These are phyloP conservation scores for Ceratocystiopsis minuta DNA, from an alignment of 2,329 filamentous ascomycete species.

Conservation along the genomic window DNA sequence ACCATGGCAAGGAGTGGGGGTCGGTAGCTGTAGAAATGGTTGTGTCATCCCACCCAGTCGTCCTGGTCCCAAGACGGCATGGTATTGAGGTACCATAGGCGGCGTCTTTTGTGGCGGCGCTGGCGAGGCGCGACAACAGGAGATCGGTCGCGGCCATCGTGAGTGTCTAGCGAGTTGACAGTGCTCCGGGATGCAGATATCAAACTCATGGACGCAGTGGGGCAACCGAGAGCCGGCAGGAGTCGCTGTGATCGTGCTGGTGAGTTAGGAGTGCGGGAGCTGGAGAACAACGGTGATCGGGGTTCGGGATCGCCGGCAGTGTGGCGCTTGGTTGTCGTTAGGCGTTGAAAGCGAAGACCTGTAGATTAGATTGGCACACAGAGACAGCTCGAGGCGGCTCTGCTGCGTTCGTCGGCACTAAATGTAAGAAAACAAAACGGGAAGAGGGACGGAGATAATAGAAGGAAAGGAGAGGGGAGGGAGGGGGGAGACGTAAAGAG, in stretches of 20 bases:
- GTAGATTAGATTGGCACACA: neutral
- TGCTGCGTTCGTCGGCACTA: neutral
- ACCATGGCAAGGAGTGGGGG: slow-evolving; percentile 10
- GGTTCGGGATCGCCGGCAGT: no score
- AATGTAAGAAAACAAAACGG: neutral
- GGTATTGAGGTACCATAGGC: slow-evolving; percentile 19
- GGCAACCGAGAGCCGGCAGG: slow-evolving; percentile 6
- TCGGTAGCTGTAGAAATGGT: no score
- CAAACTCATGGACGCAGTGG: slow-evolving; percentile 34
- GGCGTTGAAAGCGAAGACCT: no score
- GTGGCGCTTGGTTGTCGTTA: no score
- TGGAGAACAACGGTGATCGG: no score
- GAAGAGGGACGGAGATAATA: neutral
- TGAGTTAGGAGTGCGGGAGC: no score
- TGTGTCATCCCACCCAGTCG: slow-evolving; percentile 20
- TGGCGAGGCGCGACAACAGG: slow-evolving; percentile 22
- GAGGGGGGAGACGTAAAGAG: neutral
- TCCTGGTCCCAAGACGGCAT: slow-evolving; percentile 16
- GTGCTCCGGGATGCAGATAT: slow-evolving; percentile 21
- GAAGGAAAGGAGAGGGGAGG: neutral
- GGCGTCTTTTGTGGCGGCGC: slow-evolving; percentile 21
- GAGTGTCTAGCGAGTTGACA: slow-evolving; percentile 24
- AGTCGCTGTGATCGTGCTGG: neutral
- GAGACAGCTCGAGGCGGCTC: neutral
- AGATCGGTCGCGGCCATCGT: slow-evolving; percentile 37